Evolutionary conservation across 2,329 filamentous ascomycete species (phyloP).

Genomic region (Chaetomiaceae sp.): DNA sequence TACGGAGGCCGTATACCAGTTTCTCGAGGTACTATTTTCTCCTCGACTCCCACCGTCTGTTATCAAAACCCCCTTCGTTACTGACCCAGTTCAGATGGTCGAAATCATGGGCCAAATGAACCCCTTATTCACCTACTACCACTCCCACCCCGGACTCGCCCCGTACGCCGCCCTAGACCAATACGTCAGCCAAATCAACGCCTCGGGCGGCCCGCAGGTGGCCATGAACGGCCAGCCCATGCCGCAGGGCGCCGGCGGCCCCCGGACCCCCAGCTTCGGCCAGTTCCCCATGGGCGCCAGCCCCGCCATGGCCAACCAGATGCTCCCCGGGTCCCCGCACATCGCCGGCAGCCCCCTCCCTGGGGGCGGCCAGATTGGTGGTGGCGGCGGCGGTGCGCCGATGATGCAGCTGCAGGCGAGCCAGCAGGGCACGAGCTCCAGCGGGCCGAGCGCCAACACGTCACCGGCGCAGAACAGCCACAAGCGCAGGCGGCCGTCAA

Average conservation of each 20-base stretch:
- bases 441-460: slow-evolving; percentile 61
- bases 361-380: too few species aligned
- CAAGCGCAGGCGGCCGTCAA: slow-evolving; percentile 52
- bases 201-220: slow-evolving; percentile 24
- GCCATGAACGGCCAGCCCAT: slow-evolving; percentile 45
- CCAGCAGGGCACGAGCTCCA: slow-evolving; percentile 61
- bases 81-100: slow-evolving; percentile 44
- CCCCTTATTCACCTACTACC: slow-evolving; percentile 54
- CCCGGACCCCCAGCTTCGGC: slow-evolving; percentile 48
- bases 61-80: neutral
- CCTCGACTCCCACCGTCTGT: neutral
- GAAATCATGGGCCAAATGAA: slow-evolving; percentile 64
- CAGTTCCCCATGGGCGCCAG: slow-evolving; percentile 56
- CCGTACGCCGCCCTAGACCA: slow-evolving; percentile 56
- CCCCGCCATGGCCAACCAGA: slow-evolving; percentile 53
- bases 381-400: slow-evolving; percentile 58
- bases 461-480: slow-evolving; percentile 50
- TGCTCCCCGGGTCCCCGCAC: slow-evolving; percentile 57
- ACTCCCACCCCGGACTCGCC: slow-evolving; percentile 46
- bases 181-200: slow-evolving; percentile 48
- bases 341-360: slow-evolving; percentile 52
- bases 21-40: slow-evolving; percentile 49
- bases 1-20: slow-evolving; percentile 55
- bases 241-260: slow-evolving; percentile 39
- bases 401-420: slow-evolving; percentile 62